Evolutionary conservation across 768 basidiomycete genomes (phyloP).

Genomic region (Mycena latifolia): DNA sequence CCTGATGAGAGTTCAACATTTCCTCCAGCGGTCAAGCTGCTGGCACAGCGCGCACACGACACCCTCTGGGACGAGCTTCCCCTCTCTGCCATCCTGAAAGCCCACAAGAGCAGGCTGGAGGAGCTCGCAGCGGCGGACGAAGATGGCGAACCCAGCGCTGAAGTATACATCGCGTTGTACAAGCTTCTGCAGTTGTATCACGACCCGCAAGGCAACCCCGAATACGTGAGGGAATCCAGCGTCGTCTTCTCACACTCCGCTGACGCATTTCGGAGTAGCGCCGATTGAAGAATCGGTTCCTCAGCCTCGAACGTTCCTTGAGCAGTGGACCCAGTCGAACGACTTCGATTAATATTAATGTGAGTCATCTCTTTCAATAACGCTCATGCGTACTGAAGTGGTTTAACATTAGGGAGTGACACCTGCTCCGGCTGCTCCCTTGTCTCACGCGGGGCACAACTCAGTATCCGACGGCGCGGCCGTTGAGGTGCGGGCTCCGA

Average conservation of each 20-base stretch:
- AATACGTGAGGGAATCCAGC: too few relatives aligned
- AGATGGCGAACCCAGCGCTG: background rate
- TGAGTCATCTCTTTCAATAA: too few relatives aligned
- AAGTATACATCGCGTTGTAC: slow-evolving; percentile 5
- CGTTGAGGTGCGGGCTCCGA: too few relatives aligned
- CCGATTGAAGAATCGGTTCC: background rate
- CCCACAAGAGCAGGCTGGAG: background rate
- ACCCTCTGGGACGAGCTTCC: slow-evolving; percentile 17
- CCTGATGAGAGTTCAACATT: background rate
- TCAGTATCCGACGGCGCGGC: too few relatives aligned
- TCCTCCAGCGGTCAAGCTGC: slow-evolving; percentile 6
- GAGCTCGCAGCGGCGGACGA: background rate
- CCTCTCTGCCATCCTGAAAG: background rate
- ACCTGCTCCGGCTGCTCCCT: background rate
- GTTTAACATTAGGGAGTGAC: too few relatives aligned
- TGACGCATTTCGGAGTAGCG: background rate
- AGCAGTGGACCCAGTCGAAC: background rate
- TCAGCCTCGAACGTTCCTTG: slow-evolving; percentile 8
- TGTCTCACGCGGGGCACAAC: too few relatives aligned
- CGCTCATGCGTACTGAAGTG: background rate
- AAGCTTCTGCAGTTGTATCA: slow-evolving; percentile 5
- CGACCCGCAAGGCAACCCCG: background rate
- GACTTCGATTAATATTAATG: too few relatives aligned
- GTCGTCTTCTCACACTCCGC: background rate
- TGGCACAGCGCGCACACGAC: slow-evolving; percentile 8